phyloP scores from a whole-genome alignment of 2,329 filamentous ascomycete species.

The Aureobasidium sp. region DNA sequence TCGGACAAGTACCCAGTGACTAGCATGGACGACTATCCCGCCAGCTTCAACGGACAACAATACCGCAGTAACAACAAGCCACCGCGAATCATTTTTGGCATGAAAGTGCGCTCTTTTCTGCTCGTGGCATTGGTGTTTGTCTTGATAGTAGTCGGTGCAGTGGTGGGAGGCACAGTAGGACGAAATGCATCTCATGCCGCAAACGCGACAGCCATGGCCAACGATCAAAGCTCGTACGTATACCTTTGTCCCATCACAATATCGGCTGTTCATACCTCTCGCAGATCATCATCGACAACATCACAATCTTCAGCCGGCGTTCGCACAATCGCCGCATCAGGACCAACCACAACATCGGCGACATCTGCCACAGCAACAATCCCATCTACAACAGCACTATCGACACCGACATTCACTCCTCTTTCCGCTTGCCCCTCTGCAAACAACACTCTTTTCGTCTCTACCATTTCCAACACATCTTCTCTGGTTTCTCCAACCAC shows the following conservation, averaged over 20 bases:
- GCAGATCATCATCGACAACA: not conserved
- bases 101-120: slow-evolving; percentile 32
- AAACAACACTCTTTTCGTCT: slow-evolving; percentile 28
- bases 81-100: slow-evolving; percentile 34
- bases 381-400: slow-evolving; percentile 3
- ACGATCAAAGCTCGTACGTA: not conserved
- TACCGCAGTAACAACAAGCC: slow-evolving; percentile 25
- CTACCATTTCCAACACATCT: slow-evolving; percentile 18
- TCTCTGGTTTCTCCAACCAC: not conserved
- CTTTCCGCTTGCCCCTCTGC: slow-evolving; percentile 26
- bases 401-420: slow-evolving; percentile 18
- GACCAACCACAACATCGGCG: not conserved
- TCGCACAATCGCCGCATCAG: slow-evolving; percentile 5
- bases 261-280: not conserved
- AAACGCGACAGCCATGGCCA: slow-evolving; percentile 11
- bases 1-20: slow-evolving; percentile 34
- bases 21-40: slow-evolving; percentile 16
- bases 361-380: not conserved
- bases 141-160: slow-evolving; percentile 30
- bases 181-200: slow-evolving; percentile 24
- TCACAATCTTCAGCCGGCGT: not conserved
- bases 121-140: slow-evolving; percentile 28
- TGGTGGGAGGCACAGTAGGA: slow-evolving; percentile 32
- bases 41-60: slow-evolving; percentile 21
- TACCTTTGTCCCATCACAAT: too few relatives aligned